phyloP scores from a whole-genome alignment of 208 protist species.

The Balamuthia mandrillaris region DNA sequence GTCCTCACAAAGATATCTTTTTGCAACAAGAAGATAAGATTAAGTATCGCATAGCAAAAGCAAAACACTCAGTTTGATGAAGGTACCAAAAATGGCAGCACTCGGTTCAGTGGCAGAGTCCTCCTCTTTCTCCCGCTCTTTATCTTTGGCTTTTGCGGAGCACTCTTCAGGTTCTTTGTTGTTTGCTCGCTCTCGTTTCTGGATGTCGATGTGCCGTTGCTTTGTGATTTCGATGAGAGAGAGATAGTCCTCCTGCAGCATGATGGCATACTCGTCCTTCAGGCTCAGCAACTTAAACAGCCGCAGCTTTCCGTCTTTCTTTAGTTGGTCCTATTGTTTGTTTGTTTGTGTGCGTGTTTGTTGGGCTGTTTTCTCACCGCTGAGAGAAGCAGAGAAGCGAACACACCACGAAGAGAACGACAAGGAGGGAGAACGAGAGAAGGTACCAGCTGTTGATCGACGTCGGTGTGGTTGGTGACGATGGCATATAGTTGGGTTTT shows the following conservation, averaged over 20 bases:
- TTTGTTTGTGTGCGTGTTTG: too few relatives aligned
- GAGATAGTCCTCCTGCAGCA: background rate
- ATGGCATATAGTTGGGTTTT: slow-evolving; percentile 21
- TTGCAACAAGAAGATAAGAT: too few relatives aligned
- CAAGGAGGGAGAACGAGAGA: background rate
- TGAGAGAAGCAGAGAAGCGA: background rate
- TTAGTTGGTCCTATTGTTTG: background rate
- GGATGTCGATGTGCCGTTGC: background rate
- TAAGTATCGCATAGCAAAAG: too few relatives aligned
- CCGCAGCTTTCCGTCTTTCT: background rate
- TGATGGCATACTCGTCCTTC: background rate
- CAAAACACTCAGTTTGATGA: too few relatives aligned
- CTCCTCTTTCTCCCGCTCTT: background rate
- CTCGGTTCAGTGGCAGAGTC: background rate
- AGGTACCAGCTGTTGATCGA: background rate
- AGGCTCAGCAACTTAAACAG: background rate
- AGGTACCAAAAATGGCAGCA: too few relatives aligned
- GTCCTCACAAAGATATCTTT: too few relatives aligned
- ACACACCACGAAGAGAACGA: background rate
- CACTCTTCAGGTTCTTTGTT: background rate
- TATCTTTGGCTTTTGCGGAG: background rate
- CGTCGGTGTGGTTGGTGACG: background rate
- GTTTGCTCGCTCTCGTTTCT: background rate
- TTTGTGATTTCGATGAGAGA: background rate
- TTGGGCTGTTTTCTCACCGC: too few relatives aligned